phyloP scores from a whole-genome alignment of 495 filamentous ascomycete genomes.

The Trichoderma gamsii region DNA sequence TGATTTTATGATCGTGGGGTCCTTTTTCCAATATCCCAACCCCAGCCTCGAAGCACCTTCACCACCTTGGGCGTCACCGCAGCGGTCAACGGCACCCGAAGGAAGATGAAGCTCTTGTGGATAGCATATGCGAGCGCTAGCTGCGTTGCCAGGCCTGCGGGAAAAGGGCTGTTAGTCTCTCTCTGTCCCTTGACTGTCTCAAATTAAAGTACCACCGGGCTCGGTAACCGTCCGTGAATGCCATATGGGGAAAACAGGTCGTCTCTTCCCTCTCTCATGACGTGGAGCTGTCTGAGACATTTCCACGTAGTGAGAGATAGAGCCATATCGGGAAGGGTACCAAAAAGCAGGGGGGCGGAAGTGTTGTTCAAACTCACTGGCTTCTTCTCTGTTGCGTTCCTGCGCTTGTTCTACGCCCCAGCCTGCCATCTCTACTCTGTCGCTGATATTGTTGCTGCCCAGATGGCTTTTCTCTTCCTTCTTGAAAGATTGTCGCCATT shows the following conservation, averaged over 20 bases:
- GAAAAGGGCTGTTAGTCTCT: too few relatives aligned
- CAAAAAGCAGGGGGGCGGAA: background rate
- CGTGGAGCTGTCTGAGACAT: background rate
- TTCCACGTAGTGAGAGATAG: background rate
- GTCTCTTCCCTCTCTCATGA: too few relatives aligned
- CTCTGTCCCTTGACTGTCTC: background rate
- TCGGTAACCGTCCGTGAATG: background rate
- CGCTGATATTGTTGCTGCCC: conserved; percentile 25
- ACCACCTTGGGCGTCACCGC: conserved; percentile 90
- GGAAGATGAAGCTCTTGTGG: conserved; percentile 96
- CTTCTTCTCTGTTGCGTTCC: conserved; percentile 39
- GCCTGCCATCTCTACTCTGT: conserved; percentile 37
- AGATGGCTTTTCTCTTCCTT: conserved; percentile 26
- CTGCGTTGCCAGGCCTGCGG: conserved; percentile 59
- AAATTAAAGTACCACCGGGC: too few relatives aligned
- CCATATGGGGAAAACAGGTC: conserved; percentile 3
- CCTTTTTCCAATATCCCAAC: conserved; percentile 55
- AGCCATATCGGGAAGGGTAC: background rate
- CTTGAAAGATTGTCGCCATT: conserved; percentile 35
- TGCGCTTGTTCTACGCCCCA: conserved; percentile 51
- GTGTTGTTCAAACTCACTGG: conserved; percentile 42
- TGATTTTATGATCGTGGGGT: conserved; percentile 7
- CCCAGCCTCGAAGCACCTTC: conserved; percentile 76
- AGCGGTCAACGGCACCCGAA: conserved; percentile 82
- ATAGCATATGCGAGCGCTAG: conserved; percentile 92